Percentiles rank a stretch among this genome's conserved stretches.
These are phyloP conservation scores for Laetiporus sulphureus DNA, from an alignment of 1,284 basidiomycete genomes.

Conservation along the genomic window DNA sequence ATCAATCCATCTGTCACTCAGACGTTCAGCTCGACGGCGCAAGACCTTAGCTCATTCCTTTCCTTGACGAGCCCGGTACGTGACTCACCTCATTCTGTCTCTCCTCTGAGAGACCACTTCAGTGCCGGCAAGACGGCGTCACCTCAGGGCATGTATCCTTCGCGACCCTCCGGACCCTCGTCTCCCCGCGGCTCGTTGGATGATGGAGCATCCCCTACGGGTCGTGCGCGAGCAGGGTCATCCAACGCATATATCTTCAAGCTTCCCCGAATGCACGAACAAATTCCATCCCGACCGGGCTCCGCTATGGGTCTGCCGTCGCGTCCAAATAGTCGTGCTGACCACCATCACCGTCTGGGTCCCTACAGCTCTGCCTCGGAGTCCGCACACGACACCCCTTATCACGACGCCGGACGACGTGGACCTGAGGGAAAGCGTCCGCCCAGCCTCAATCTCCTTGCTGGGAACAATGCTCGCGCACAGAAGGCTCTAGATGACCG, in stretches of 20 bases:
- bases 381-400: background rate
- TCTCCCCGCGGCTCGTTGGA: conserved; percentile 1
- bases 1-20: conserved; percentile 34
- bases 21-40: conserved; percentile 15
- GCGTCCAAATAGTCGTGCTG: conserved; percentile 20
- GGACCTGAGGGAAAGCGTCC: conserved; percentile 12
- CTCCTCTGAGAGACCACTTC: conserved; percentile 30
- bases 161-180: conserved; percentile 5
- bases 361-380: background rate
- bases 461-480: conserved; percentile 14
- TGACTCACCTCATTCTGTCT: conserved; percentile 24
- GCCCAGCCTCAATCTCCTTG: conserved; percentile 16
- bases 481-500: conserved; percentile 22
- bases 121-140: conserved; percentile 12
- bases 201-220: background rate
- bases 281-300: conserved; percentile 15
- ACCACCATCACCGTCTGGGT: conserved; percentile 4
- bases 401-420: background rate
- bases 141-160: conserved; percentile 14
- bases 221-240: conserved; percentile 23
- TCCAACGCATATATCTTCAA: conserved; percentile 14
- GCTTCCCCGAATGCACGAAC: conserved; percentile 3
- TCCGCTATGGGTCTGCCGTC: conserved; percentile 19
- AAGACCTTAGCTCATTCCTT: conserved; percentile 4
- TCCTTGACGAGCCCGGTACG: conserved; percentile 9